Percentiles rank a stretch among this genome's conserved stretches.
These are phyloP conservation scores for Fusarium decemcellulare DNA, from an alignment of 2,329 filamentous ascomycete genomes.

Conservation along the genomic window DNA sequence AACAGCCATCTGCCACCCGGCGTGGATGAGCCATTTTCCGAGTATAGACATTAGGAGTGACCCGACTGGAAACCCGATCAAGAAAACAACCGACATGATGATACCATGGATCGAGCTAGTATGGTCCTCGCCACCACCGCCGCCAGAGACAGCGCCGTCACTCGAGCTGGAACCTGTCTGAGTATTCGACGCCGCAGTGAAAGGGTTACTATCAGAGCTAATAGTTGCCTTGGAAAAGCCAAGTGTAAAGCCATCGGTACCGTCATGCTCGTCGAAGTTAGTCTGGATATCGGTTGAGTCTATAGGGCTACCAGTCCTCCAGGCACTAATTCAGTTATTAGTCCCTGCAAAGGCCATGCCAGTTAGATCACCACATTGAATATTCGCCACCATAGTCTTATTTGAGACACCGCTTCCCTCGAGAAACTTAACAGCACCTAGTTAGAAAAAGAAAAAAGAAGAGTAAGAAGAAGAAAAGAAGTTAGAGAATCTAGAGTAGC, in stretches of 20 bases:
- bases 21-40: slow-evolving; percentile 69
- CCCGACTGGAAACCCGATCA: slow-evolving; percentile 70
- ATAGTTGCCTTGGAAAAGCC: neutral
- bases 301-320: too few relatives aligned
- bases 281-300: too few relatives aligned
- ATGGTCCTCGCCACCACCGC: neutral
- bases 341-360: too few relatives aligned
- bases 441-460: too few relatives aligned
- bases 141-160: slow-evolving; percentile 15
- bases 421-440: too few relatives aligned
- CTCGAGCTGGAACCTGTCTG: neutral
- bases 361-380: too few relatives aligned
- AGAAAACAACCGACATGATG: slow-evolving; percentile 71
- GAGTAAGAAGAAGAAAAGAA: too few relatives aligned
- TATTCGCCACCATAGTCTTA: too few relatives aligned
- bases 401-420: too few relatives aligned
- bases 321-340: too few relatives aligned
- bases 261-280: neutral
- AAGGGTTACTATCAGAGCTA: neutral
- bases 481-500: too few relatives aligned
- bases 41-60: slow-evolving; percentile 71
- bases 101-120: slow-evolving; percentile 61
- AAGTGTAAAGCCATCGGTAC: neutral
- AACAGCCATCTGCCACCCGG: slow-evolving; percentile 65
- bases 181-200: neutral